Conservation (phyloP, 257 asterid genomes). For the Lithospermum erythrorhizon region DNA sequence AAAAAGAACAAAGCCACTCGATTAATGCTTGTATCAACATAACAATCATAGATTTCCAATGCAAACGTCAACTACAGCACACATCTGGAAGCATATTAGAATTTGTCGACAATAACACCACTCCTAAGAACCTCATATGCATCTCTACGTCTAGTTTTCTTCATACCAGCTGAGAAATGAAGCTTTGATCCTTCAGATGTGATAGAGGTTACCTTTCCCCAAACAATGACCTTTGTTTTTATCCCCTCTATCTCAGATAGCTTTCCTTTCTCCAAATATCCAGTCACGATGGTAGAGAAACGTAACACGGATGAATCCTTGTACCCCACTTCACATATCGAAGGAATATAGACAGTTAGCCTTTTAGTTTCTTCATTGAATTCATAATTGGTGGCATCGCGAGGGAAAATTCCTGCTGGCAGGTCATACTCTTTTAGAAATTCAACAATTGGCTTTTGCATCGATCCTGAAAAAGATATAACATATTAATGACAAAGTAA, state of each 20-base stretch:
- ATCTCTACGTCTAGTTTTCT: slow-evolving; percentile 57
- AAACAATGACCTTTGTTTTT: slow-evolving; percentile 65
- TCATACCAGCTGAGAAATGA: slow-evolving; percentile 69
- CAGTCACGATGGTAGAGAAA: slow-evolving; percentile 51
- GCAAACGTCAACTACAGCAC: no score
- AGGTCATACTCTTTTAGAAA: slow-evolving; percentile 60
- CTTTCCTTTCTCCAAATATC: slow-evolving; percentile 66
- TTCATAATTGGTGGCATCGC: slow-evolving; percentile 49
- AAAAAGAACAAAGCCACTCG: no score
- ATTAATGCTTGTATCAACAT: no score
- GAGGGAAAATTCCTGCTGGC: slow-evolving; percentile 64
- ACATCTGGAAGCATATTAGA: neutral
- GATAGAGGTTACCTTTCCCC: slow-evolving; percentile 67
- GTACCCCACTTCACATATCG: slow-evolving; percentile 65
- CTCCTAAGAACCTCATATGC: slow-evolving; percentile 32
- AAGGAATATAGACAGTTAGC: slow-evolving; percentile 58
- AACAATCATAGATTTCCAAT: no score
- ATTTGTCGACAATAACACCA: slow-evolving; percentile 15
- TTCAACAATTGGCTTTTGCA: slow-evolving; percentile 31
- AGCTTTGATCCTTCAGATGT: slow-evolving; percentile 52
- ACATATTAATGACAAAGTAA: no score
- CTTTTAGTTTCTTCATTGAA: slow-evolving; percentile 48
- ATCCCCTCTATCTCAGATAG: slow-evolving; percentile 66
- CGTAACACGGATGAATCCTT: slow-evolving; percentile 52
- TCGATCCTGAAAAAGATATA: neutral